Conservation (phyloP, 208 protist species). For the Leptomonas pyrrhocoris region DNA sequence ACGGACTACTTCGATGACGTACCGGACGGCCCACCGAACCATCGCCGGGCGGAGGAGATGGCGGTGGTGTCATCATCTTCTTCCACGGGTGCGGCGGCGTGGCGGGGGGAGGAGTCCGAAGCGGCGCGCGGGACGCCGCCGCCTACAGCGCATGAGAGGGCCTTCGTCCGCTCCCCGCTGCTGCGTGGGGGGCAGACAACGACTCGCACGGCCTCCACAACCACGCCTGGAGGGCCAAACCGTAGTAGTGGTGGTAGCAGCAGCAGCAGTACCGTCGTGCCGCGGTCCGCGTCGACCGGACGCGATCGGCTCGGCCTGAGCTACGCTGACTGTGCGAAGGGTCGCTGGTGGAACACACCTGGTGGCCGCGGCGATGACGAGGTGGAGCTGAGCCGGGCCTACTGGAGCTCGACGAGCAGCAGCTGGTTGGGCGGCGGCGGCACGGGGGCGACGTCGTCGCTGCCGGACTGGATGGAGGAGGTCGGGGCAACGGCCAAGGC, state of each 20-base stretch:
- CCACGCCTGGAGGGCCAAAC: background rate
- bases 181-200: conserved; percentile 9
- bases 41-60: conserved; percentile 4
- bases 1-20: conserved; percentile 31
- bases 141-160: background rate
- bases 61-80: background rate
- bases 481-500: conserved; percentile 9
- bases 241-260: background rate
- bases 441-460: conserved; percentile 14
- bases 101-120: background rate
- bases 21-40: conserved; percentile 12
- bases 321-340: conserved; percentile 34
- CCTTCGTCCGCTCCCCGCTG: conserved; percentile 6
- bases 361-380: conserved; percentile 69
- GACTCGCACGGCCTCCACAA: conserved; percentile 10
- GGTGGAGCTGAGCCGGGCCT: conserved; percentile 79
- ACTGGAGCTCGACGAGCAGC: conserved; percentile 56
- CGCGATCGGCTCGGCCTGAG: conserved; percentile 16
- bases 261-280: background rate
- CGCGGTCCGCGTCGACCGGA: background rate
- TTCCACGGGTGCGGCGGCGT: background rate
- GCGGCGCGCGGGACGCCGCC: background rate
- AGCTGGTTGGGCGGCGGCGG: conserved; percentile 69
- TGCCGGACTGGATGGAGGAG: conserved; percentile 32
- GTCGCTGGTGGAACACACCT: conserved; percentile 57